Conservation (phyloP, 805 yeast species). For the Metschnikowia anglica region DNA sequence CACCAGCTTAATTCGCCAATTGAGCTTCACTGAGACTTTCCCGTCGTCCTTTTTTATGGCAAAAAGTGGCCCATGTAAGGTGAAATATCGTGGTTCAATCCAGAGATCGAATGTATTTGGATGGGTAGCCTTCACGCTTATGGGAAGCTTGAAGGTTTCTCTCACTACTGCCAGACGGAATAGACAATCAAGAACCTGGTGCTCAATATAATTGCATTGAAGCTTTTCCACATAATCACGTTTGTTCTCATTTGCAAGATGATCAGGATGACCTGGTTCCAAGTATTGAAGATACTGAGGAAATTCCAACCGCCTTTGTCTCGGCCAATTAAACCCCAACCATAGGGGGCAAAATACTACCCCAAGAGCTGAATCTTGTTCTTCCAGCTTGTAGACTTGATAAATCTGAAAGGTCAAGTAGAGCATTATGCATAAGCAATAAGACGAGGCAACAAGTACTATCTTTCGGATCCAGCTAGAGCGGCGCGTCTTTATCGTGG, state of each 20-base stretch:
- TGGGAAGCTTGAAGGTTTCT: slow-evolving; percentile 31
- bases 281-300: slow-evolving; percentile 29
- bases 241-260: slow-evolving; percentile 11
- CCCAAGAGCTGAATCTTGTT: background rate
- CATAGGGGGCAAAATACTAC: slow-evolving; percentile 27
- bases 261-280: slow-evolving; percentile 23
- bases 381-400: slow-evolving; percentile 14
- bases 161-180: slow-evolving; percentile 23
- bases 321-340: slow-evolving; percentile 31
- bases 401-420: slow-evolving; percentile 24
- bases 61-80: slow-evolving; percentile 32
- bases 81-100: slow-evolving; percentile 31
- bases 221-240: slow-evolving; percentile 7
- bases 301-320: slow-evolving; percentile 23
- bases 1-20: slow-evolving; percentile 33
- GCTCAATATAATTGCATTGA: slow-evolving; percentile 26
- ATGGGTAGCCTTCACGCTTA: slow-evolving; percentile 17
- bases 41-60: slow-evolving; percentile 16
- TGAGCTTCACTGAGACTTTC: slow-evolving; percentile 6
- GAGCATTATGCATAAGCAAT: slow-evolving; percentile 4
- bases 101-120: slow-evolving; percentile 26
- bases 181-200: slow-evolving; percentile 28
- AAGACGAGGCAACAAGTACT: slow-evolving; percentile 8
- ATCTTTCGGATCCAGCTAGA: slow-evolving; percentile 1
- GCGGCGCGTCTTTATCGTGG: background rate